Evolutionary conservation across 192 early-diverging fungal species (phyloP), one percentile per base, ranked within the genome.

Genomic region (Coemansia sp.): DNA sequence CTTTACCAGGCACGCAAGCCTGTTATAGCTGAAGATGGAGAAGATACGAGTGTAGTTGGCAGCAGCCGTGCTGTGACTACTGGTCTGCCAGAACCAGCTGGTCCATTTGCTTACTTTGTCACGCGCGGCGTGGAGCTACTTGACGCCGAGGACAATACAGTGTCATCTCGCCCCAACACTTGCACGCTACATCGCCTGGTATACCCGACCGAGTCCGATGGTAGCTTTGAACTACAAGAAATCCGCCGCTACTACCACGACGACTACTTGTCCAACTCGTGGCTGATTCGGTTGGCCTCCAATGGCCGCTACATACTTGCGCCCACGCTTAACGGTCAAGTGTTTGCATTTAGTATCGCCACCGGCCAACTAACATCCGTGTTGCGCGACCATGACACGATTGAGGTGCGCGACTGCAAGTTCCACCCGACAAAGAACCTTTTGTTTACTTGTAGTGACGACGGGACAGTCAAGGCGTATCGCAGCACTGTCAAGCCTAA

Each of bases 391-490:
- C 95, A 98, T 66, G 90, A 96, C 48, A 92, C 92, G 31, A 85
- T 95, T 9, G 96, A 98, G 74, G 92, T 98, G n/a, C 87, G 96
- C 38, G 96, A 98, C 80, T 89, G 94, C 36, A 84, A 94, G 48
- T 92, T 96, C 75, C 95, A 96, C 67, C 94, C 94, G 34, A 88
- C 86, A 19, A 82, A 87, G 48, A 89, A 90, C 31, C 73, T 94
- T 2, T 32, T 98, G 58, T 90, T 95, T 63, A 92, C 96, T 6
- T 92, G 93, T 79, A 89, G 85, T 34, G 96, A 98, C 77, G 91
- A 93, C 73, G 90, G 90, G 3, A 80, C 77, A 4, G 81, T 91
- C 15, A 91, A 88, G 73, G 86, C 84, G 9, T 91, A 91, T 63
- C 58, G 64, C 9, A 67, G 80, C 62, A 58, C 42, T 0, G 45